A percentile compares a stretch with the other conserved stretches of the same genome.
These are phyloP conservation scores for Neoboletus brunneissimus DNA, from an alignment of 768 basidiomycete genomes.

Conservation along the genomic window DNA sequence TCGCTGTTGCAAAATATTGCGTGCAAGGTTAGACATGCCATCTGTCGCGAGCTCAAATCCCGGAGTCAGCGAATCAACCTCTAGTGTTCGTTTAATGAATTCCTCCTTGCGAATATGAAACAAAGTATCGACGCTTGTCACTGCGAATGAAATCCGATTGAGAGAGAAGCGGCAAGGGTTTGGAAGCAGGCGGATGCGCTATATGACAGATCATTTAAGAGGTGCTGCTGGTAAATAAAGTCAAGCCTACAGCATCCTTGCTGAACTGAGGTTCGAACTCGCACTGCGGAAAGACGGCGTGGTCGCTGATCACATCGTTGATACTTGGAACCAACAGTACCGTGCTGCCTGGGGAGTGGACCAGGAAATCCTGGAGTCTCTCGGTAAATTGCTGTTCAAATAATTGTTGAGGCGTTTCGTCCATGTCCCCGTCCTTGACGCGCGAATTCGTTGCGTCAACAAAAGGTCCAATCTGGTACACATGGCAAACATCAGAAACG, in stretches of 20 bases:
- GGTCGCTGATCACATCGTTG: conserved; percentile 74
- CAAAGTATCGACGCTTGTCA: conserved; percentile 81
- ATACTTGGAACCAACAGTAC: conserved; percentile 82
- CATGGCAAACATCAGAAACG: background rate
- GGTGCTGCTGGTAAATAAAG: background rate
- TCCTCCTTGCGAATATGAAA: conserved; percentile 90
- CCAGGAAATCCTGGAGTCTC: conserved; percentile 55
- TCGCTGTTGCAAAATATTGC: conserved; percentile 83
- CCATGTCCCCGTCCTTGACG: conserved; percentile 72
- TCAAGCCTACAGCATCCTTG: conserved; percentile 49
- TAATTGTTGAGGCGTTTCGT: conserved; percentile 58
- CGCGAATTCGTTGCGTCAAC: conserved; percentile 73
- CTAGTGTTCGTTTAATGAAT: conserved; percentile 63
- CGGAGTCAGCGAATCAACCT: conserved; percentile 47
- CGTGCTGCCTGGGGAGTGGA: conserved; percentile 61
- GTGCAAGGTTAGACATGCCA: conserved; percentile 71
- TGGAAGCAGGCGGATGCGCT: conserved; percentile 80
- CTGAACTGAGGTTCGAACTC: conserved; percentile 47
- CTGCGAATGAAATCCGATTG: conserved; percentile 77
- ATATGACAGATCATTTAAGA: background rate
- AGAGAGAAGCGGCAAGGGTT: conserved; percentile 87
- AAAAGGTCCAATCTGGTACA: conserved; percentile 82
- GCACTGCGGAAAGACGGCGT: conserved; percentile 83
- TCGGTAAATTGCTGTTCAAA: conserved; percentile 65
- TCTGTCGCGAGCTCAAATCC: conserved; percentile 56